Evolutionary conservation across 768 basidiomycete genomes (phyloP).

Genomic region (Calocera cornea): DNA sequence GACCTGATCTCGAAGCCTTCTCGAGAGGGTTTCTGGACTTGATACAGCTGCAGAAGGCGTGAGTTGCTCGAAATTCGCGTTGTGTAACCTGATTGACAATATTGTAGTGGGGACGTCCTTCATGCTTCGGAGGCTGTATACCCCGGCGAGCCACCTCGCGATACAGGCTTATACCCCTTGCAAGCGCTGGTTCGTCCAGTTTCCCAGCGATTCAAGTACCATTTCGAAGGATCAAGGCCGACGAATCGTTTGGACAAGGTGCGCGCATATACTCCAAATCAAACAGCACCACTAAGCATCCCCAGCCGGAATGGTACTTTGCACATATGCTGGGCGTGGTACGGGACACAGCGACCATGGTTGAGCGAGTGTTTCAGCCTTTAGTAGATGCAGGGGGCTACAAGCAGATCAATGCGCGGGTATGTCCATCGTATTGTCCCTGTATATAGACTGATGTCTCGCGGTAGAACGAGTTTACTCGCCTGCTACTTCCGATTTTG

Average conservation of each 20-base stretch:
- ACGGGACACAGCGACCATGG: conserved; percentile 72
- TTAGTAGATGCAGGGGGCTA: conserved; percentile 54
- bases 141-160: conserved; percentile 45
- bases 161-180: conserved; percentile 62
- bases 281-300: background rate
- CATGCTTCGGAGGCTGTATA: conserved; percentile 11
- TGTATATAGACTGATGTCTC: background rate
- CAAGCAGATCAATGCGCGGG: conserved; percentile 58
- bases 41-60: conserved; percentile 67
- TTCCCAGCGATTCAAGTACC: conserved; percentile 79
- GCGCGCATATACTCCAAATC: background rate
- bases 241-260: conserved; percentile 94
- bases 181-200: conserved; percentile 76
- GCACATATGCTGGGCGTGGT: conserved; percentile 77
- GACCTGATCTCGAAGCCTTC: conserved; percentile 47
- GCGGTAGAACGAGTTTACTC: conserved; percentile 65
- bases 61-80: conserved; percentile 22
- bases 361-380: conserved; percentile 59
- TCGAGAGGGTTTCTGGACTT: conserved; percentile 67
- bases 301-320: conserved; percentile 93
- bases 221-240: conserved; percentile 74
- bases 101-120: conserved; percentile 20
- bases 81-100: background rate
- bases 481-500: conserved; percentile 63
- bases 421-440: conserved; percentile 26